Evolutionary conservation across 305 asterid genomes (phyloP).

Genomic region (Fraxinus platypoda): DNA sequence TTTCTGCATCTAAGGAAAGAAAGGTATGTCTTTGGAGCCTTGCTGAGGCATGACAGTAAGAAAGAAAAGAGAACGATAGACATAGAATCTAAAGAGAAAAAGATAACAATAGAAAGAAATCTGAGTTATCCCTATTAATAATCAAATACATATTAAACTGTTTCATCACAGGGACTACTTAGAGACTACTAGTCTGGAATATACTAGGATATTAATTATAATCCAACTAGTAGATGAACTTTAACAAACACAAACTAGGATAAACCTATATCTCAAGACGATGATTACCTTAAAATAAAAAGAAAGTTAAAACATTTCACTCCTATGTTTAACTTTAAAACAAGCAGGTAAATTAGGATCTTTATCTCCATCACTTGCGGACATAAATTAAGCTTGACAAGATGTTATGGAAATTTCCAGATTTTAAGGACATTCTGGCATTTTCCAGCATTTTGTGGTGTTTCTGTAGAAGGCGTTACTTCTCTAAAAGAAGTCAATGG

Average conservation of each 20-base stretch:
- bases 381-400: neutral
- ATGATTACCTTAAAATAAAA: neutral
- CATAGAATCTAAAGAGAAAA: neutral
- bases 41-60: neutral
- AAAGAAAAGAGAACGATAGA: neutral
- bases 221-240: neutral
- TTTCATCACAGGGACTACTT: neutral
- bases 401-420: neutral
- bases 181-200: neutral
- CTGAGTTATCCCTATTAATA: neutral
- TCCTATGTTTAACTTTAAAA: neutral
- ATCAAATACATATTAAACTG: neutral
- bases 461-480: neutral
- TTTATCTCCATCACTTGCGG: neutral
- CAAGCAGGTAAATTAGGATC: neutral
- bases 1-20: neutral
- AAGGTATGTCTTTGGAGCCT: neutral
- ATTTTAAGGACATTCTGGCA: neutral
- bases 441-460: neutral
- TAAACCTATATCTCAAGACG: neutral
- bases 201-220: neutral
- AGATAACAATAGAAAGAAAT: neutral
- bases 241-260: neutral
- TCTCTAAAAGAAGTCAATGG: neutral
- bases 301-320: neutral